Evolutionary conservation across 2,329 filamentous ascomycete species (phyloP).

Genomic region (Ophiostoma ips): DNA sequence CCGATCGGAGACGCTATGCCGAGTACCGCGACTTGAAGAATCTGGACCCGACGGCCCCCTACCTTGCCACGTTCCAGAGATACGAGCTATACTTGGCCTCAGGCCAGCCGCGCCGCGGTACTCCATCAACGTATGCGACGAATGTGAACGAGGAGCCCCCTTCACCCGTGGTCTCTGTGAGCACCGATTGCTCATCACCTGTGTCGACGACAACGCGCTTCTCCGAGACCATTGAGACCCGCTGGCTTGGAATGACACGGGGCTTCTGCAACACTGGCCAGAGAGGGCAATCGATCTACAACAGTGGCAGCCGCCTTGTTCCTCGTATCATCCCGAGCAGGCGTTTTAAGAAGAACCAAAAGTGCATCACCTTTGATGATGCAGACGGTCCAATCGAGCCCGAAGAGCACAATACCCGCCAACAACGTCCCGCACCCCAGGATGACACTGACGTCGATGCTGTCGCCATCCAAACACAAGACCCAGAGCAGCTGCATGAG

Average conservation of each 20-base stretch:
- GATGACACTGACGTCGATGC: no score
- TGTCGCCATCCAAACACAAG: no score
- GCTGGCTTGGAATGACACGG: neutral
- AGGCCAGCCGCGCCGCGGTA: neutral
- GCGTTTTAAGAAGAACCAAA: no score
- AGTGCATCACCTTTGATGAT: no score
- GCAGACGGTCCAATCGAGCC: no score
- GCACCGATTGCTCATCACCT: neutral
- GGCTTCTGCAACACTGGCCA: neutral
- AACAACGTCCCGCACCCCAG: no score
- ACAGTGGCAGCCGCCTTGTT: neutral
- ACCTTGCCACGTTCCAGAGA: neutral
- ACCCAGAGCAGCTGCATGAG: no score
- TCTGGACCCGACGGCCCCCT: neutral
- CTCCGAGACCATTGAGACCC: neutral
- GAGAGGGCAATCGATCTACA: no score
- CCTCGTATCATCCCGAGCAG: neutral
- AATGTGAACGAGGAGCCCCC: neutral
- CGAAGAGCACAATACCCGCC: no score
- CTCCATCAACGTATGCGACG: no score
- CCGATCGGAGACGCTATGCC: neutral
- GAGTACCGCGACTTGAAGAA: constrained; percentile 1
- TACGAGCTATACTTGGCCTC: neutral
- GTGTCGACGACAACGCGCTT: neutral
- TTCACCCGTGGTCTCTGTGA: neutral